A percentile compares a stretch with the other conserved stretches of the same genome.
These are phyloP conservation scores for Podaxis sp. DNA, from an alignment of 768 basidiomycete genomes.

Conservation along the genomic window DNA sequence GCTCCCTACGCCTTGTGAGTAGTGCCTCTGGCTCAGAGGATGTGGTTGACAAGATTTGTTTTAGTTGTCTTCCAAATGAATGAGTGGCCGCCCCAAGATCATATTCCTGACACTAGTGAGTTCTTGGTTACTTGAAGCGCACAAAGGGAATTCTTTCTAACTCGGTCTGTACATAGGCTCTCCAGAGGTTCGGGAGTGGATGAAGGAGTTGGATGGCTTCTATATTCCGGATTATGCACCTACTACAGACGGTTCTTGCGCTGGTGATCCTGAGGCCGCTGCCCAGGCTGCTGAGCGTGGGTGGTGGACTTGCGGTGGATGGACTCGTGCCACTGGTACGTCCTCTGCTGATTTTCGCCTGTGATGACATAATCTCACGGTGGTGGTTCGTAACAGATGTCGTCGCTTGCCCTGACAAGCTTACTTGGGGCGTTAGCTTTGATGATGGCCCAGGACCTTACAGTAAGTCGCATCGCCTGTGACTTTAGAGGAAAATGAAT, in stretches of 20 bases:
- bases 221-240: conserved; percentile 65
- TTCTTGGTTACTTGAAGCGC: conserved; percentile 7
- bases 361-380: not conserved
- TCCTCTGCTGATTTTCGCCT: not conserved
- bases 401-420: conserved; percentile 61
- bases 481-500: conserved; percentile 7
- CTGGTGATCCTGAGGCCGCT: conserved; percentile 53
- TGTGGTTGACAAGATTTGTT: not conserved
- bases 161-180: conserved; percentile 38
- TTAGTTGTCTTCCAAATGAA: conserved; percentile 28
- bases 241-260: conserved; percentile 72
- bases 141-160: conserved; percentile 1
- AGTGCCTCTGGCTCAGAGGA: not conserved
- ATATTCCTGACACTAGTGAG: conserved; percentile 58
- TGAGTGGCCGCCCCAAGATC: conserved; percentile 66
- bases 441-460: conserved; percentile 88
- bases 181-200: conserved; percentile 67
- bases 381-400: conserved; percentile 43
- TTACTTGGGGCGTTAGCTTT: conserved; percentile 81
- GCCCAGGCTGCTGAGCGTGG: conserved; percentile 62
- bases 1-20: conserved; percentile 65
- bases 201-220: conserved; percentile 72
- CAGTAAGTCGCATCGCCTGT: conserved; percentile 48
- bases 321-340: conserved; percentile 50
- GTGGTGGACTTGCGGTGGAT: conserved; percentile 91